These are phyloP conservation scores for Colletotrichum camelliae DNA, from an alignment of 2,329 filamentous ascomycete genomes.

Conservation along the genomic window DNA sequence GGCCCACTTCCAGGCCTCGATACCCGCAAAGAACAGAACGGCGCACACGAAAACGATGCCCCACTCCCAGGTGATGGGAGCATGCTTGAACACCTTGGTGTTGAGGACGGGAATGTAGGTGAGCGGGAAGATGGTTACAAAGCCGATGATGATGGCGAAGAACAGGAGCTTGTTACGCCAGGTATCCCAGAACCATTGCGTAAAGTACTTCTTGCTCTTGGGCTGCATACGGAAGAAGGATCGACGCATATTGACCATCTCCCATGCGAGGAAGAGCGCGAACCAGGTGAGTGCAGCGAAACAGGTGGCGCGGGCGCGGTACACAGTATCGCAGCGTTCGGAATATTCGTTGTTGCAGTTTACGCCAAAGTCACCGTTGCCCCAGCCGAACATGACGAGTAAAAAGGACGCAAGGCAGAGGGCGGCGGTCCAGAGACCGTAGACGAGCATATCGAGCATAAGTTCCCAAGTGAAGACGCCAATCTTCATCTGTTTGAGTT, in stretches of 20 bases:
- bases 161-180: conserved; percentile 77
- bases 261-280: conserved; percentile 77
- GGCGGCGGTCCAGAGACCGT: conserved; percentile 70
- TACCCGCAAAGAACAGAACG: conserved; percentile 61
- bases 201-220: conserved; percentile 62
- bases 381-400: conserved; percentile 56
- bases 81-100: conserved; percentile 61
- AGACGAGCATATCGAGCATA: conserved; percentile 69
- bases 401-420: conserved; percentile 61
- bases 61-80: conserved; percentile 66
- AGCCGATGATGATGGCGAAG: conserved; percentile 57
- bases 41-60: conserved; percentile 60
- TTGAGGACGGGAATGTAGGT: conserved; percentile 65
- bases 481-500: conserved; percentile 33
- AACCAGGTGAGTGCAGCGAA: conserved; percentile 79
- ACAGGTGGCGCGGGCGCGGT: conserved; percentile 73
- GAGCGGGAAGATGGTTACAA: conserved; percentile 52
- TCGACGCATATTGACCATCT: conserved; percentile 73
- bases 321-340: conserved; percentile 62
- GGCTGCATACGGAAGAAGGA: conserved; percentile 78
- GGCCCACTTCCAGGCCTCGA: conserved; percentile 63
- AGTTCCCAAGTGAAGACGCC: conserved; percentile 72
- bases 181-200: conserved; percentile 69
- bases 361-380: conserved; percentile 57
- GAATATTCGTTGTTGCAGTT: conserved; percentile 65